A percentile compares a stretch with the other conserved stretches of the same genome.
Conservation (phyloP, 768 basidiomycete genomes). For the Lentinula aciculospora region DNA sequence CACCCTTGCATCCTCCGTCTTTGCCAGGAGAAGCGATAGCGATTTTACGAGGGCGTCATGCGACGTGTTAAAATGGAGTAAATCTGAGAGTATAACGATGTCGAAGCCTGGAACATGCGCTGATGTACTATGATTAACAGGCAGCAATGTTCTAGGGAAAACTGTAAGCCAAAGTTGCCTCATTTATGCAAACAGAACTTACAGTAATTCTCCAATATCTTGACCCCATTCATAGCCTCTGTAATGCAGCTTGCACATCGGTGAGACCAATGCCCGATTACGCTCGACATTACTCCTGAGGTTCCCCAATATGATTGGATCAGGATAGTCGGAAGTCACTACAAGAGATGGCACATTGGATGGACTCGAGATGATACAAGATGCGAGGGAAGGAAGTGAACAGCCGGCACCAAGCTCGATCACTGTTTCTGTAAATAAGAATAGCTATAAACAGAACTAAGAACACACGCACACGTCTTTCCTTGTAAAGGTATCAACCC, state of each 20-base stretch:
- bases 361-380: constrained; percentile 35
- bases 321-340: constrained; percentile 67
- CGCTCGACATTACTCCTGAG: constrained; percentile 47
- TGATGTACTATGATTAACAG: constrained; percentile 2
- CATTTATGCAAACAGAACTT: constrained; percentile 19
- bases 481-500: constrained; percentile 37
- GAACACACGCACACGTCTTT: constrained; percentile 31
- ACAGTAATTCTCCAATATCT: constrained; percentile 43
- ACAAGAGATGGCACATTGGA: constrained; percentile 45
- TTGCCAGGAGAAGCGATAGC: constrained; percentile 41
- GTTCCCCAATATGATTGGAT: constrained; percentile 53
- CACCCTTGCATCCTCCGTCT: constrained; percentile 30
- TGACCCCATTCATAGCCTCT: constrained; percentile 64
- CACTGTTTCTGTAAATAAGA: constrained; percentile 27
- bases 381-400: constrained; percentile 60
- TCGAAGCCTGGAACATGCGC: constrained; percentile 39
- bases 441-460: neutral
- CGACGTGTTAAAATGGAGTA: constrained; percentile 62
- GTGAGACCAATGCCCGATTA: constrained; percentile 33
- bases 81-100: constrained; percentile 61
- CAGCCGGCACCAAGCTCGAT: constrained; percentile 71
- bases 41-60: constrained; percentile 54
- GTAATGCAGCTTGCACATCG: constrained; percentile 36
- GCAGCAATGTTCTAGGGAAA: constrained; percentile 1
- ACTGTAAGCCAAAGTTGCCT: constrained; percentile 10